phyloP scores from a whole-genome alignment of 75 land plant genomes.

The Pinus taeda region DNA sequence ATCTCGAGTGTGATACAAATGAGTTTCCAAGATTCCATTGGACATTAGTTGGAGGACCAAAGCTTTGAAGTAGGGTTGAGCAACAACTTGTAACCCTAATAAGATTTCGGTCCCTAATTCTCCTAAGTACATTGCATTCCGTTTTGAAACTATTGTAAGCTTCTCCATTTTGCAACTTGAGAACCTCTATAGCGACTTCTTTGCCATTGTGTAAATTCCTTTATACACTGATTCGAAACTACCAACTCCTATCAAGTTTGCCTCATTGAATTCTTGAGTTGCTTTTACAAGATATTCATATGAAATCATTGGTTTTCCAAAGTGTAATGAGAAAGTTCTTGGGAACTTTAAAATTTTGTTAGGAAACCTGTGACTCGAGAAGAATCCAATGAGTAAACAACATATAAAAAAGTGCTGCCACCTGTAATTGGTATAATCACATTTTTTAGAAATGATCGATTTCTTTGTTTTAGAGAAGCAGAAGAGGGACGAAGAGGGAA shows the following conservation, averaged over 20 bases:
- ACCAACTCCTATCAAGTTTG: conserved; percentile 9
- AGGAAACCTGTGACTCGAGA: neutral
- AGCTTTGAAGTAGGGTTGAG: conserved; percentile 12
- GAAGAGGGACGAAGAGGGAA: neutral
- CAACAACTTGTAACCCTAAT: conserved; percentile 9
- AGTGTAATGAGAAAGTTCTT: neutral
- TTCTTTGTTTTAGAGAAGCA: neutral
- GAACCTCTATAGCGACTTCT: conserved; percentile 13
- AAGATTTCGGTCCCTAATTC: conserved; percentile 18
- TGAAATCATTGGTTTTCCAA: neutral
- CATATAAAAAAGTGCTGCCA: neutral
- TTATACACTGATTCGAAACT: conserved; percentile 12
- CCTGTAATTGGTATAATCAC: neutral
- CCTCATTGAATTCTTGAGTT: conserved; percentile 12
- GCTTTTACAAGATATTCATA: conserved; percentile 14
- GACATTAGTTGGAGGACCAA: conserved; percentile 17
- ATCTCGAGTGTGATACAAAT: neutral
- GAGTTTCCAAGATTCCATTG: conserved; percentile 19
- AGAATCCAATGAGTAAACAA: neutral
- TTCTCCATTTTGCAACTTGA: conserved; percentile 13
- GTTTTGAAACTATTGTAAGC: conserved; percentile 4
- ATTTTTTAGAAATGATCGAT: neutral
- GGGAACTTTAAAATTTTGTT: neutral
- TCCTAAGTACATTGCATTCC: conserved; percentile 6
- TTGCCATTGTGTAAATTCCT: conserved; percentile 15